Percentiles rank a stretch among this genome's conserved stretches.
Conservation (phyloP, 2,329 filamentous ascomycete species). For the Sporothrix pseudoabietina region DNA sequence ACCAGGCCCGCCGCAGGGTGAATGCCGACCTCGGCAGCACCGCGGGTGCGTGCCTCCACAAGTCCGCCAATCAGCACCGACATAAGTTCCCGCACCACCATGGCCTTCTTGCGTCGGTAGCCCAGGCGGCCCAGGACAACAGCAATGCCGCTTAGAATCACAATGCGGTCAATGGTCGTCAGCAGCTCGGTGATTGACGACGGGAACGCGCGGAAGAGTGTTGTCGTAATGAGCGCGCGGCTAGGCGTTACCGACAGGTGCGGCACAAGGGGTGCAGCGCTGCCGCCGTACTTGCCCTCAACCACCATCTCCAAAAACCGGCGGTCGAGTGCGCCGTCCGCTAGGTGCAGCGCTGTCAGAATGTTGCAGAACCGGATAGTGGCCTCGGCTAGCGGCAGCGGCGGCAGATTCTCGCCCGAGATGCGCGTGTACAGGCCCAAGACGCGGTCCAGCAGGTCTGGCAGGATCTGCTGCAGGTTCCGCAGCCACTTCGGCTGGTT, state of each 20-base stretch:
- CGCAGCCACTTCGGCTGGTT: slow-evolving; percentile 57
- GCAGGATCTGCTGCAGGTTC: slow-evolving; percentile 61
- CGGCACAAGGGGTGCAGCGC: slow-evolving; percentile 53
- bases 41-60: slow-evolving; percentile 86
- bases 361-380: slow-evolving; percentile 73
- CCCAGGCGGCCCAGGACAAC: slow-evolving; percentile 80
- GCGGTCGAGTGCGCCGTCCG: slow-evolving; percentile 63
- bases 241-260: slow-evolving; percentile 59
- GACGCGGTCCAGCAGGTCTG: slow-evolving; percentile 75
- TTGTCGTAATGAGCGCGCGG: slow-evolving; percentile 64
- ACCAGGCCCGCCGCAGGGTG: slow-evolving; percentile 89
- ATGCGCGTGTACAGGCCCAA: slow-evolving; percentile 72
- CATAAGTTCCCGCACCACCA: slow-evolving; percentile 84
- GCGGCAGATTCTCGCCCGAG: slow-evolving; percentile 69
- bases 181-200: slow-evolving; percentile 66
- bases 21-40: slow-evolving; percentile 93
- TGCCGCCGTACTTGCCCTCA: slow-evolving; percentile 58
- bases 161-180: slow-evolving; percentile 72
- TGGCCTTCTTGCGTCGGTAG: slow-evolving; percentile 84
- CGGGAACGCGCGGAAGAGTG: slow-evolving; percentile 71
- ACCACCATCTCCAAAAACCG: slow-evolving; percentile 66
- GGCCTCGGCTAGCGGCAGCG: slow-evolving; percentile 70
- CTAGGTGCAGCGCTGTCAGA: slow-evolving; percentile 66
- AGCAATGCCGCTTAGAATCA: slow-evolving; percentile 82
- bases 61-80: slow-evolving; percentile 80